Percentiles rank a stretch among this genome's conserved stretches.
Evolutionary conservation across 805 yeast species (phyloP).

Genomic region (Nakazawaea populi): DNA sequence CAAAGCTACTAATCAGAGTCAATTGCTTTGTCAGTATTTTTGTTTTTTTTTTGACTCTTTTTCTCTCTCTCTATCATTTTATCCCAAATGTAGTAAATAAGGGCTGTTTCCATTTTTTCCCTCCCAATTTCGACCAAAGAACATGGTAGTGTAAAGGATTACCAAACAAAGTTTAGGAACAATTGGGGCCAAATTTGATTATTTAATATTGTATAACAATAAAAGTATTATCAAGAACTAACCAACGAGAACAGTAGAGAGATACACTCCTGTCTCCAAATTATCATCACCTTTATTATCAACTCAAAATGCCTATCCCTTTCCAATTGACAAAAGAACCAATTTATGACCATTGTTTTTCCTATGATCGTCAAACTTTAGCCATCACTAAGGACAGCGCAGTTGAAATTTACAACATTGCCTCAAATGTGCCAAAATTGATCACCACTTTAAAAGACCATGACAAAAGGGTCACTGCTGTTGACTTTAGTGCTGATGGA

Average conservation of each 20-base stretch:
- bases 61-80: too few species aligned
- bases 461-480: conserved; percentile 91
- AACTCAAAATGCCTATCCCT: conserved; percentile 28
- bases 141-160: too few species aligned
- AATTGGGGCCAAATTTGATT: too few species aligned
- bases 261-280: conserved; percentile 25
- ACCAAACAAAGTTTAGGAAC: too few species aligned
- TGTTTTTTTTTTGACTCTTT: too few species aligned
- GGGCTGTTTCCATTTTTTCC: too few species aligned
- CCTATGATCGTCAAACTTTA: conserved; percentile 53
- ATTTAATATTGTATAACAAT: too few species aligned
- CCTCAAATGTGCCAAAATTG: conserved; percentile 51
- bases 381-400: conserved; percentile 79
- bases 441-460: conserved; percentile 72
- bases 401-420: conserved; percentile 67
- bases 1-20: too few species aligned
- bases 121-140: too few species aligned
- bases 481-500: conserved; percentile 85
- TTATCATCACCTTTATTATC: background rate
- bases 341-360: conserved; percentile 87
- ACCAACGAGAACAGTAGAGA: conserved; percentile 24
- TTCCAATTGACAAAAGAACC: conserved; percentile 77
- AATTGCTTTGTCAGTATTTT: too few species aligned
- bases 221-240: conserved; percentile 1
- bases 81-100: too few species aligned